A percentile compares a stretch with the other conserved stretches of the same genome.
These are phyloP conservation scores for Bjerkandera adusta DNA, from an alignment of 1,284 basidiomycete species.

Conservation along the genomic window DNA sequence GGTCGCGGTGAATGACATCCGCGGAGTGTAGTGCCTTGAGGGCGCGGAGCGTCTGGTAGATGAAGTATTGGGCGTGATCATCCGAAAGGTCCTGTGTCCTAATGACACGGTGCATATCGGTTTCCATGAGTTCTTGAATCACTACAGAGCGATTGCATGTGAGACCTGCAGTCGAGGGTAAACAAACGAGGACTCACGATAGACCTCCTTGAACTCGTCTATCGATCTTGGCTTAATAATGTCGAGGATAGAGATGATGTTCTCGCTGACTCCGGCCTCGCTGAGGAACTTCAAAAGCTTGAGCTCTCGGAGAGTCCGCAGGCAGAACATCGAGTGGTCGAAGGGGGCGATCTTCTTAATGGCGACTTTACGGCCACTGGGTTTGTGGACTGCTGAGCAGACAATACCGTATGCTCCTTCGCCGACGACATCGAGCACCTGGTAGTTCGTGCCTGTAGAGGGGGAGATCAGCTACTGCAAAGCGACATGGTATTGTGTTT, in stretches of 20 bases:
- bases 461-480: neutral
- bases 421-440: conserved; percentile 89
- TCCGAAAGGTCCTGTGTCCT: conserved; percentile 79
- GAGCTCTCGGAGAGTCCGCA: conserved; percentile 84
- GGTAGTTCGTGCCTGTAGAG: conserved; percentile 70
- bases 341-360: conserved; percentile 86
- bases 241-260: conserved; percentile 95
- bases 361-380: conserved; percentile 64
- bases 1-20: conserved; percentile 92
- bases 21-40: conserved; percentile 94
- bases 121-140: conserved; percentile 79
- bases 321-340: conserved; percentile 87
- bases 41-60: conserved; percentile 88
- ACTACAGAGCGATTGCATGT: no score
- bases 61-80: conserved; percentile 79
- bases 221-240: conserved; percentile 89
- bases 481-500: neutral
- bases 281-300: conserved; percentile 92
- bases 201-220: conserved; percentile 93
- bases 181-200: conserved; percentile 49
- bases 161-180: conserved; percentile 1
- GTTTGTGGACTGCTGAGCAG: conserved; percentile 82
- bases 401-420: conserved; percentile 89
- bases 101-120: conserved; percentile 71
- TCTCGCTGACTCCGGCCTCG: conserved; percentile 90